phyloP scores from a whole-genome alignment of 2,329 filamentous ascomycete species.

The Sporothrix dimorphospora region DNA sequence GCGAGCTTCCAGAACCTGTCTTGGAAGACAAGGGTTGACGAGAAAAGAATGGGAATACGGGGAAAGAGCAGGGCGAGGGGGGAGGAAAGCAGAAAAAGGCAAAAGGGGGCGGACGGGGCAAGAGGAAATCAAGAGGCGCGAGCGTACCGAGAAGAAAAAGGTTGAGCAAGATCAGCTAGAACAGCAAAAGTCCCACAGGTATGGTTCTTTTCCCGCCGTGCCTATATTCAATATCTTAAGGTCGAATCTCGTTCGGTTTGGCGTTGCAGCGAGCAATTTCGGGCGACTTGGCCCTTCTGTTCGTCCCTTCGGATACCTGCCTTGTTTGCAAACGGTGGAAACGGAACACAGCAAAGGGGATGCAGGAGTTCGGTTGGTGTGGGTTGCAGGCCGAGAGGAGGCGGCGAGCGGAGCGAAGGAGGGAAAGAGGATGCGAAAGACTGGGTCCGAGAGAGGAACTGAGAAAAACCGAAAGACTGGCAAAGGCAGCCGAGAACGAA shows the following conservation, averaged over 20 bases:
- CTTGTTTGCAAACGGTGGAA: not conserved
- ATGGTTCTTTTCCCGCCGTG: constrained; percentile 8
- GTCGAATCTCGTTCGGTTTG: constrained; percentile 20
- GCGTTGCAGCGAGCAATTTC: constrained; percentile 25
- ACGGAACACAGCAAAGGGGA: too few relatives aligned
- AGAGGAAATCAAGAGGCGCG: not conserved
- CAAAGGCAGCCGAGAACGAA: not conserved
- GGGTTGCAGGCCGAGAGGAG: constrained; percentile 21
- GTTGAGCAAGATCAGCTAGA: not conserved
- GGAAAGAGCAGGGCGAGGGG: not conserved
- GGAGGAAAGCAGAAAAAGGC: not conserved
- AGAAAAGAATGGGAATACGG: not conserved
- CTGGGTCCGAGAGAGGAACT: constrained; percentile 18
- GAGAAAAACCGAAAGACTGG: constrained; percentile 1
- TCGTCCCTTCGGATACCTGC: not conserved
- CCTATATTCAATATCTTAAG: constrained; percentile 14
- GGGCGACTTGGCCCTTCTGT: not conserved
- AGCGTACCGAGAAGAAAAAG: constrained; percentile 19
- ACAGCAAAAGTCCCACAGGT: not conserved
- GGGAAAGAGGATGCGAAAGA: constrained; percentile 13
- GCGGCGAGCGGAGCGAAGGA: not conserved
- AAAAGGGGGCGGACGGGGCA: not conserved
- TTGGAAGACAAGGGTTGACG: not conserved
- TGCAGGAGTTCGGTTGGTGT: not conserved
- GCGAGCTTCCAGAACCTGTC: constrained; percentile 21